Conservation (phyloP, 2,329 filamentous ascomycete species). For the Monosporascus sp. region DNA sequence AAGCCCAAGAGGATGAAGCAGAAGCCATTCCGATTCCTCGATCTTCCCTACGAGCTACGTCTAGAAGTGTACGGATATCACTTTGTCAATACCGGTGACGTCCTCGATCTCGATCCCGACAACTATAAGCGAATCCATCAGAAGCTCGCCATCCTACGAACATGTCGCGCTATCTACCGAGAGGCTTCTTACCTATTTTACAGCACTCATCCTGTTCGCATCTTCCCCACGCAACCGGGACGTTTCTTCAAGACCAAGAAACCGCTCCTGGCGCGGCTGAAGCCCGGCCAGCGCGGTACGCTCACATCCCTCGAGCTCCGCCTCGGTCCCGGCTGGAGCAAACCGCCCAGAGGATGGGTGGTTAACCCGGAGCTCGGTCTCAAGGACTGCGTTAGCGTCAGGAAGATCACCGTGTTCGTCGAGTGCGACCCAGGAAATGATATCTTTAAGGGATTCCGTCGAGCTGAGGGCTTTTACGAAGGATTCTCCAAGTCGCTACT, state of each 20-base stretch:
- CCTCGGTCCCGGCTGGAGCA: conserved; percentile 67
- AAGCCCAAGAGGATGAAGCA: conserved; percentile 29
- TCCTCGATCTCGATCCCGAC: conserved; percentile 61
- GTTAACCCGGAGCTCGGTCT: conserved; percentile 62
- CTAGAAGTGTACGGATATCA: conserved; percentile 62
- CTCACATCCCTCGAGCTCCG: conserved; percentile 64
- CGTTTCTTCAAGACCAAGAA: conserved; percentile 69
- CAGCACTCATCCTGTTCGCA: conserved; percentile 53
- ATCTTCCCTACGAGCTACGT: conserved; percentile 64
- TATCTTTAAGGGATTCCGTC: conserved; percentile 63
- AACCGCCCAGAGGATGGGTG: conserved; percentile 65
- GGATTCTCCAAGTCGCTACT: conserved; percentile 57
- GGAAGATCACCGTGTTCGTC: conserved; percentile 60
- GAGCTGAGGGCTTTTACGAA: conserved; percentile 65
- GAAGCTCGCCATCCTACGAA: conserved; percentile 55
- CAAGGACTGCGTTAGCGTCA: conserved; percentile 53
- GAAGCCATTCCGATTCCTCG: conserved; percentile 58
- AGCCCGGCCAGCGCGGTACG: conserved; percentile 51
- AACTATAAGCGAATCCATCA: conserved; percentile 60
- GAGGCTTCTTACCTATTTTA: conserved; percentile 66
- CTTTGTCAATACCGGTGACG: conserved; percentile 47
- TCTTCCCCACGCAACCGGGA: conserved; percentile 62
- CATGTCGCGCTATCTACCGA: conserved; percentile 53
- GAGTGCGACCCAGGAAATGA: conserved; percentile 66
- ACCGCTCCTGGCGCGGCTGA: conserved; percentile 63